phyloP scores from a whole-genome alignment of 352 stramenopile species.

The Pythium phragmitis region DNA sequence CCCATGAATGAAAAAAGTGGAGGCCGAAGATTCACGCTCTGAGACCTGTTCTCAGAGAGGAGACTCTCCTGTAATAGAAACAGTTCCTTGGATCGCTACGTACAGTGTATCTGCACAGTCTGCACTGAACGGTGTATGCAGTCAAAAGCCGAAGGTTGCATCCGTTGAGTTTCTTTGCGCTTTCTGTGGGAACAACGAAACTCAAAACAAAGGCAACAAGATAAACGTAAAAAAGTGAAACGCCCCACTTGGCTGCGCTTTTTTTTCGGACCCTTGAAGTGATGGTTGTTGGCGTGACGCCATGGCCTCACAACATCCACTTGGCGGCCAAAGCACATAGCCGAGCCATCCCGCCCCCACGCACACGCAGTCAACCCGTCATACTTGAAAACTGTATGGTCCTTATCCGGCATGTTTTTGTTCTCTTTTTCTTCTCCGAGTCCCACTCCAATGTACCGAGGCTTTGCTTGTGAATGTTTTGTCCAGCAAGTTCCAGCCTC shows the following conservation, averaged over 20 bases:
- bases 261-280: conserved; percentile 13
- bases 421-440: neutral
- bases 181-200: neutral
- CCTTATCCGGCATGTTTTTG: neutral
- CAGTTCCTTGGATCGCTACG: neutral
- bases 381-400: conserved; percentile 2
- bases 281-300: conserved; percentile 20
- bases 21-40: neutral
- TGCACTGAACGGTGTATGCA: too few relatives aligned
- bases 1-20: neutral
- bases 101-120: too few relatives aligned
- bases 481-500: neutral
- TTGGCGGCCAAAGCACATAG: conserved; percentile 8
- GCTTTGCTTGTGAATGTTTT: conserved; percentile 1
- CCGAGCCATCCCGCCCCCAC: conserved; percentile 1
- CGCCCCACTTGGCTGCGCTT: conserved; percentile 5
- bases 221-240: conserved; percentile 7
- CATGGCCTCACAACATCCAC: conserved; percentile 21
- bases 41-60: too few relatives aligned
- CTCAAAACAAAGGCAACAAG: neutral
- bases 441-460: neutral
- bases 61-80: neutral
- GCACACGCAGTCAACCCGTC: neutral
- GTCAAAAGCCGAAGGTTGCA: too few relatives aligned
- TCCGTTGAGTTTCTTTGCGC: too few relatives aligned